Base-by-base conservation (phyloP, 1,284 basidiomycete genomes). In the Ceratobasidium sp. region DNA sequence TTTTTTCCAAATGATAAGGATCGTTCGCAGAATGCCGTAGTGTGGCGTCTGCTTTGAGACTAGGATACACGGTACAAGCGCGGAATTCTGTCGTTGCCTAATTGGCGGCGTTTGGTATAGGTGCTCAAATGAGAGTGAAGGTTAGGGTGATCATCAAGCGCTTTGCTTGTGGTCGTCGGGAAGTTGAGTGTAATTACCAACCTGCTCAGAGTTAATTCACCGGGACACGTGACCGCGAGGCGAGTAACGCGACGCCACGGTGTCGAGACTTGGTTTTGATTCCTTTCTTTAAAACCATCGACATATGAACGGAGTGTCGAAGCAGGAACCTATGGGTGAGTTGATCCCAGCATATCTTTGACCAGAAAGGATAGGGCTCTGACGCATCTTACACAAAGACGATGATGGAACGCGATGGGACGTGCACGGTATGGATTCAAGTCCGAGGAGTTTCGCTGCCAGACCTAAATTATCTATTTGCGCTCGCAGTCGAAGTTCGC, bases 401-500 rank as follows among this genome's bases (percentile, higher is more conserved):
- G 50, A 47, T 27, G 35, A 52, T 32, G 31, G 43, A 12, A 35
- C 65, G 42, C 22, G 27, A 12, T 53, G 55, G 60, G 60, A 64
- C 22, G 45, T 64, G 12, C 60, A 64, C 38, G 60, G 60, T 64
- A 27, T n/a, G 60, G 6, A 29, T 40, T 29, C 8, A 17, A 52
- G 17, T 45, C n/a, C n/a, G n/a, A n/a, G n/a, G 22, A 47, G 20
- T 7, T 22, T 47, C n/a, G 45, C 8, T 12, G 7, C 20, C 45
- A 10, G 54, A 25, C 52, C n/a, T n/a, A 35, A 31, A 42, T 31
- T 55, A 27, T 47, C 69, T 56, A 62, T 40, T 56, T 70, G 54
- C 32, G 47, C 47, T 62, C 65, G 12, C 73, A 96, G 94, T 96
- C 75, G 93, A 96, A 81, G 93, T 93, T 4, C 86, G 93, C 52